Percentiles rank a stretch among this genome's conserved stretches.
These are phyloP conservation scores for Tolypocladium capitatum DNA, from an alignment of 2,329 filamentous ascomycete species.

Conservation along the genomic window DNA sequence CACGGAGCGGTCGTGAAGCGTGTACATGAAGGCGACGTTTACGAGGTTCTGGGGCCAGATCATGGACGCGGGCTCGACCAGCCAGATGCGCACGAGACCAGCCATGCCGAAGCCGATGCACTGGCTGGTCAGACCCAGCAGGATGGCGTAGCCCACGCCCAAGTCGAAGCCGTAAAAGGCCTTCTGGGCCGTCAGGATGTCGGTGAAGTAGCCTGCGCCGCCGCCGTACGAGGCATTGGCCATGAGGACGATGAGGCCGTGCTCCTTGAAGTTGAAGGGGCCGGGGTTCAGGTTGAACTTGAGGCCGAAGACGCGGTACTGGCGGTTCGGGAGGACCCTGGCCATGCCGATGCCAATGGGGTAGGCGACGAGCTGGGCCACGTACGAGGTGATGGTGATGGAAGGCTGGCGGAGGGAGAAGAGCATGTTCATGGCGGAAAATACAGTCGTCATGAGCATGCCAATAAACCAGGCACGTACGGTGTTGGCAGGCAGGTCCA, in stretches of 20 bases:
- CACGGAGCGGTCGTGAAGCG: conserved; percentile 27
- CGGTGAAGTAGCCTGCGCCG: conserved; percentile 22
- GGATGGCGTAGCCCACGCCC: conserved; percentile 42
- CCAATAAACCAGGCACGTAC: conserved; percentile 32
- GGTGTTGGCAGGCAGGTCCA: conserved; percentile 18
- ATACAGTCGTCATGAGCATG: conserved; percentile 30
- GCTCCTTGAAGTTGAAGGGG: conserved; percentile 39
- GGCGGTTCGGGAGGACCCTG: conserved; percentile 24
- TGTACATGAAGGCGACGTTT: conserved; percentile 33
- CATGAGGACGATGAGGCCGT: conserved; percentile 39
- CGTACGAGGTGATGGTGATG: conserved; percentile 23
- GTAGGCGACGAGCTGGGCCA: conserved; percentile 28
- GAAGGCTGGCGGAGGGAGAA: conserved; percentile 24
- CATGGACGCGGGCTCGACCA: conserved; percentile 47
- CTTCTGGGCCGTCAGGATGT: conserved; percentile 27
- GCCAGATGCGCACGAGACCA: conserved; percentile 40
- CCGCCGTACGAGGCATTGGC: conserved; percentile 38
- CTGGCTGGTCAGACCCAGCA: conserved; percentile 44
- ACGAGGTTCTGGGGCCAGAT: conserved; percentile 42
- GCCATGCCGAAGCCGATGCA: conserved; percentile 48
- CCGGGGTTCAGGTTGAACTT: conserved; percentile 33
- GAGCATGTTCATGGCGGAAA: conserved; percentile 28
- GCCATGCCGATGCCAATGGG: conserved; percentile 31
- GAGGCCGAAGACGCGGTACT: conserved; percentile 27
- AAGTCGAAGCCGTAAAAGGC: conserved; percentile 32